phyloP scores from a whole-genome alignment of 345 rosid genomes.

The Kandelia obovata region DNA sequence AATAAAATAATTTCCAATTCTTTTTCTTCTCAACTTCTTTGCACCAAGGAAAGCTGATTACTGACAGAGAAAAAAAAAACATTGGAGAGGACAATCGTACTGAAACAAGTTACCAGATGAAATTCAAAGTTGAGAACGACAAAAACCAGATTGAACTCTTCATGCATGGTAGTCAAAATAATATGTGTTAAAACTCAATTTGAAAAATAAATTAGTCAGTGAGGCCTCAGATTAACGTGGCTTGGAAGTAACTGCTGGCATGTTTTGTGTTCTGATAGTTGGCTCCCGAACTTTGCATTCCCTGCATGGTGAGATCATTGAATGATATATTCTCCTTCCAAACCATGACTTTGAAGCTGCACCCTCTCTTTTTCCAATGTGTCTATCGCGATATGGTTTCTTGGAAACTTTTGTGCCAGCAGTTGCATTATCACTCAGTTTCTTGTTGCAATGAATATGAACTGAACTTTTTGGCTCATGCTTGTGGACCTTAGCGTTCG shows the following conservation, averaged over 20 bases:
- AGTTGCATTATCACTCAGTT: background rate
- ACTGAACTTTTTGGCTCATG: conserved; percentile 14
- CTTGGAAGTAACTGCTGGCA: conserved; percentile 8
- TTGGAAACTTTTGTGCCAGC: conserved; percentile 1
- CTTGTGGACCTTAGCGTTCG: conserved; percentile 13
- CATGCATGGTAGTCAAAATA: background rate
- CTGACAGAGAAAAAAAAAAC: too few relatives aligned
- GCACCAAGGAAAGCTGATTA: too few relatives aligned
- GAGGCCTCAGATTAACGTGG: conserved; percentile 1
- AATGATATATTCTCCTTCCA: conserved; percentile 23
- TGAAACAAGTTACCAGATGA: too few relatives aligned
- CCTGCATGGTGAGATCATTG: conserved; percentile 43
- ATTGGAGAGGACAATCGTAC: too few relatives aligned
- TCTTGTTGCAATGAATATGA: conserved; percentile 2
- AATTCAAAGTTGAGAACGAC: too few relatives aligned
- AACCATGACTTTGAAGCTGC: conserved; percentile 19
- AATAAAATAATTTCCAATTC: too few relatives aligned
- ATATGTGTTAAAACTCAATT: background rate
- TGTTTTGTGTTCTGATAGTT: conserved; percentile 4
- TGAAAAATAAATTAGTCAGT: background rate
- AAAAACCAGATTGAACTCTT: too few relatives aligned
- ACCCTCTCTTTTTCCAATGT: conserved; percentile 19
- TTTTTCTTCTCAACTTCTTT: too few relatives aligned
- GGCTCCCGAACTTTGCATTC: conserved; percentile 39
- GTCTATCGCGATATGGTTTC: conserved; percentile 19